Evolutionary conservation across 176 grass and related monocot species (phyloP).

Genomic region (Carex scoparia): DNA sequence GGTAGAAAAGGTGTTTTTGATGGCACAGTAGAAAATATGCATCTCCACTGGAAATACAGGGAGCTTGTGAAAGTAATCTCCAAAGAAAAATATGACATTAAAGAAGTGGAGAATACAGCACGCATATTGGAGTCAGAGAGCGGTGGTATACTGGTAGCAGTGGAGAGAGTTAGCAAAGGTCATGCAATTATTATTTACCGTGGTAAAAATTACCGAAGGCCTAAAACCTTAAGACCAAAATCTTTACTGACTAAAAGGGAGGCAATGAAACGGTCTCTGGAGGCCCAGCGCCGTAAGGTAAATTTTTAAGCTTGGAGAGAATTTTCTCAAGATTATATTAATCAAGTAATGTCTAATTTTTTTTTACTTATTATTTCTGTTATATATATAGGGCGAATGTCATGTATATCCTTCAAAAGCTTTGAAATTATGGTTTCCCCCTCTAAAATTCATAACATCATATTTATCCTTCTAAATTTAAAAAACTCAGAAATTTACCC

Average conservation of each 20-base stretch:
- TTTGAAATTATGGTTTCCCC: too few relatives aligned
- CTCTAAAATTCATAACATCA: too few relatives aligned
- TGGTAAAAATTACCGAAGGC: constrained; percentile 87
- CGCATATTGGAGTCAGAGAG: constrained; percentile 71
- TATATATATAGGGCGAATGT: background rate
- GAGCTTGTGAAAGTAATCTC: constrained; percentile 89
- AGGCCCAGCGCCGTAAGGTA: constrained; percentile 79
- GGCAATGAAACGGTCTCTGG: constrained; percentile 66
- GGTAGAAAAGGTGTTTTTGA: constrained; percentile 92
- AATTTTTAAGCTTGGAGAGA: constrained; percentile 10
- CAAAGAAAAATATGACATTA: constrained; percentile 52
- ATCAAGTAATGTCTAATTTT: background rate
- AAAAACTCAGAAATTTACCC: too few relatives aligned
- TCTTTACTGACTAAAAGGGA: constrained; percentile 67
- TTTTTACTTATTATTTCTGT: background rate
- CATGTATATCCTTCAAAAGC: too few relatives aligned
- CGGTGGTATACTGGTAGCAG: constrained; percentile 86
- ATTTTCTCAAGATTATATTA: constrained; percentile 3
- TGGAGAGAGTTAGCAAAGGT: constrained; percentile 85
- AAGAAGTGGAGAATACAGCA: constrained; percentile 61
- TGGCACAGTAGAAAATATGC: constrained; percentile 95
- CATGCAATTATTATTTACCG: constrained; percentile 88
- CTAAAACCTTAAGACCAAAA: constrained; percentile 61
- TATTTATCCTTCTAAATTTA: too few relatives aligned
- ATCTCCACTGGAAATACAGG: constrained; percentile 93